Conservation (phyloP, 2,329 filamentous ascomycete species). For the Penicillium thymicola region DNA sequence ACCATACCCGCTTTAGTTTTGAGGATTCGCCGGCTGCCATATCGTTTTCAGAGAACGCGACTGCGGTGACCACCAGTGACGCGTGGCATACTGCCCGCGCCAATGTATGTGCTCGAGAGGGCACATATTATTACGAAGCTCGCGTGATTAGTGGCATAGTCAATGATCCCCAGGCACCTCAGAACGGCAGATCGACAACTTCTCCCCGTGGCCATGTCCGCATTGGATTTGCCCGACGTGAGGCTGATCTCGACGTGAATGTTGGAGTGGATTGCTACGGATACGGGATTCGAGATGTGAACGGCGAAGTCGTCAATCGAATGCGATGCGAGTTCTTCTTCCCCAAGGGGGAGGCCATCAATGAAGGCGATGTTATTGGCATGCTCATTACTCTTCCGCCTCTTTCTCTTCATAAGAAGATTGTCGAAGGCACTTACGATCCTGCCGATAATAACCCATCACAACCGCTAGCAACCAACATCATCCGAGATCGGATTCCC, state of each 20-base stretch:
- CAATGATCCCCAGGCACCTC: constrained; percentile 23
- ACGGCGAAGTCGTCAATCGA: constrained; percentile 88
- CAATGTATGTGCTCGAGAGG: constrained; percentile 86
- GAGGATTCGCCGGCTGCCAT: constrained; percentile 87
- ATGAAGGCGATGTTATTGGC: constrained; percentile 90
- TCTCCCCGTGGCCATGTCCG: constrained; percentile 45
- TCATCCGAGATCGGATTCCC: constrained; percentile 91
- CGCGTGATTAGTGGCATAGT: constrained; percentile 71
- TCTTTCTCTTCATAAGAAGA: constrained; percentile 78
- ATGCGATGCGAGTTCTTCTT: constrained; percentile 92
- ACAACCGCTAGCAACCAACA: constrained; percentile 62
- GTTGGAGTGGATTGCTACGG: constrained; percentile 93
- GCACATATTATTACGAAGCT: constrained; percentile 91
- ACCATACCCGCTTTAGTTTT: constrained; percentile 80
- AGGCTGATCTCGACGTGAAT: constrained; percentile 48
- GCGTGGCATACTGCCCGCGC: constrained; percentile 88
- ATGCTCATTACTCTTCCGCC: constrained; percentile 89
- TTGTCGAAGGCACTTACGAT: constrained; percentile 84
- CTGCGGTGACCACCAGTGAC: constrained; percentile 82
- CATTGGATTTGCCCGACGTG: constrained; percentile 47
- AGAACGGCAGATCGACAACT: constrained; percentile 21
- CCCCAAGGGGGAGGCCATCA: constrained; percentile 70
- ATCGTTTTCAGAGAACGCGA: constrained; percentile 72
- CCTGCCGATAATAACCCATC: constrained; percentile 65
- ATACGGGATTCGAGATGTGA: constrained; percentile 85